Evolutionary conservation across 768 basidiomycete genomes (phyloP), one percentile per base, ranked within the genome.

Genomic region (Russula sp.): DNA sequence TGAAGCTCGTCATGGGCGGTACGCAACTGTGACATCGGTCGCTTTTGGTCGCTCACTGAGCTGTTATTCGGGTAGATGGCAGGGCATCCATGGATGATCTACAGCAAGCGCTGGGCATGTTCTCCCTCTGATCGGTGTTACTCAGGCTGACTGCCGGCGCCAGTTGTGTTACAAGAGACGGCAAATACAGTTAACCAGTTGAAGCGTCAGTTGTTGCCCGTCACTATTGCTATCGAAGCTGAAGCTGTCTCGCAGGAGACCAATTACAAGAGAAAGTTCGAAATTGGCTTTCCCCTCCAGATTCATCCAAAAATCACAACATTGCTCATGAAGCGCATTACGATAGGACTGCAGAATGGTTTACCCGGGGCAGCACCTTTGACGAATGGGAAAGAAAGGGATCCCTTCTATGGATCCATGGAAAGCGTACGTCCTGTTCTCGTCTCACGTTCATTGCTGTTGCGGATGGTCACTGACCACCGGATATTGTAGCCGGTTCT

Each of bases 261-360:
- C 55, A 46, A 25, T 20, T 57, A 8, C 60, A 56, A 29, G 25
- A 56, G 25, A 41, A 41, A 2, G 29, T 48, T 3, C 52, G 34
- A 18, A 9, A 18, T 18, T 62, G 48, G 34, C 56, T 62, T 14
- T 57, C 54, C 34, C 49, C 56, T 16, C 60, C 48, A 1, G 5
- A 58, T 14, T 56, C 56, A 9, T 58, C 60, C 9, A 3, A 58
- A 16, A 62, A 62, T 2, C 60, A 58, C 2, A 41, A 35, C 16
- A 32, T 50, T 3, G 49, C 36, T 13, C 13, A 11, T 51, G 18
- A 20, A 20, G 2, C 56, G 18, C 13, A 41, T 50, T 14, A 29
- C 2, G 34, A 0, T 0, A 48, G 60, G 25, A 62, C 60, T 1
- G n/a, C 55, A 36, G 36, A 14, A 7, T 62, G 60, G 56, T 58